Evolutionary conservation across 768 basidiomycete species (phyloP).

Genomic region (Kondoa subrosea): DNA sequence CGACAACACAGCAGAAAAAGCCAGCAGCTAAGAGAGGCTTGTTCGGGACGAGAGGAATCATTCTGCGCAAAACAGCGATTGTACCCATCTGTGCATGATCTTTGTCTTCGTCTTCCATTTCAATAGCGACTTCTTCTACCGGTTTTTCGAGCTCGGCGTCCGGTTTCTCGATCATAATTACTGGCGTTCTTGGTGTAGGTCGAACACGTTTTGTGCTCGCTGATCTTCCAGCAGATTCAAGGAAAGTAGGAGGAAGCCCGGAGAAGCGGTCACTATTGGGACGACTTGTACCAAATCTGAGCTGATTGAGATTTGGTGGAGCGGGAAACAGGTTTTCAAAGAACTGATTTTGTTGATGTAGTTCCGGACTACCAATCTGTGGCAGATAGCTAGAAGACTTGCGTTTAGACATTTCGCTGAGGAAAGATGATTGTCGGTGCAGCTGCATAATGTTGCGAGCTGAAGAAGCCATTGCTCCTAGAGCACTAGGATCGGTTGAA

Average conservation of each 20-base stretch:
- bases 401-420: neutral
- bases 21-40: constrained; percentile 58
- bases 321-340: neutral
- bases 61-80: neutral
- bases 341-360: neutral
- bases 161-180: neutral
- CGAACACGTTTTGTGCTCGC: neutral
- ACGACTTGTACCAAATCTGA: neutral
- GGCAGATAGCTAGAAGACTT: neutral
- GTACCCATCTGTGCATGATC: neutral
- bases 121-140: neutral
- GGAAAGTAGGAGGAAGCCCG: neutral
- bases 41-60: constrained; percentile 43
- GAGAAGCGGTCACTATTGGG: neutral
- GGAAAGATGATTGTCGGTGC: neutral
- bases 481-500: constrained; percentile 1
- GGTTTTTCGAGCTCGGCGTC: neutral
- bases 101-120: neutral
- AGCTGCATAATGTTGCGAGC: neutral
- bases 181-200: too few relatives aligned
- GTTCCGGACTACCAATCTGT: neutral
- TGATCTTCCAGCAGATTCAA: neutral
- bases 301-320: neutral
- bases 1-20: constrained; percentile 48
- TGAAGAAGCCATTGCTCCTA: neutral